phyloP scores from a whole-genome alignment of 768 basidiomycete genomes.

The Mycena filopes region DNA sequence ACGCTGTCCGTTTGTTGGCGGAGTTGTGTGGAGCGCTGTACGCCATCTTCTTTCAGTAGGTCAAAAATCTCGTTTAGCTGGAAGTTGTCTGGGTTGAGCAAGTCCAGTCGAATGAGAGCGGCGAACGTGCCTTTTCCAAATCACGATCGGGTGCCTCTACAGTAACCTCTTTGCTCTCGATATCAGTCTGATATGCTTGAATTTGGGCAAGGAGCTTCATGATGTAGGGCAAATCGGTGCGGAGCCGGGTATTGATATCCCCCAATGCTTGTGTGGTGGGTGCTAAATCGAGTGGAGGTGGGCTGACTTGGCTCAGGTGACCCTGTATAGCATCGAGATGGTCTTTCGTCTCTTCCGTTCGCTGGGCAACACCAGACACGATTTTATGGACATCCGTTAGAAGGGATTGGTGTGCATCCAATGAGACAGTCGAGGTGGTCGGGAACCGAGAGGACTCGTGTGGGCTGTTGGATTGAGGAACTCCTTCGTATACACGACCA shows the following conservation, averaged over 20 bases:
- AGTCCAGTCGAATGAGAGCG: background rate
- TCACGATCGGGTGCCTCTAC: constrained; percentile 13
- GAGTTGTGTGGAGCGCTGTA: constrained; percentile 58
- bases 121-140: constrained; percentile 23
- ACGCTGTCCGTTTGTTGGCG: constrained; percentile 80
- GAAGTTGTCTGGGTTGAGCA: constrained; percentile 12
- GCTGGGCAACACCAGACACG: constrained; percentile 43
- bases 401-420: constrained; percentile 28
- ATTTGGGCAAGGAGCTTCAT: constrained; percentile 45
- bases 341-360: constrained; percentile 39
- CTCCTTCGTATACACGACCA: background rate
- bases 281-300: constrained; percentile 18
- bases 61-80: constrained; percentile 58
- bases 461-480: background rate
- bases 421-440: constrained; percentile 34
- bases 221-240: constrained; percentile 48
- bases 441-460: constrained; percentile 14
- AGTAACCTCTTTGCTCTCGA: constrained; percentile 9
- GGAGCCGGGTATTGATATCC: constrained; percentile 52
- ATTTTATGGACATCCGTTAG: constrained; percentile 46
- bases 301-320: constrained; percentile 32
- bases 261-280: constrained; percentile 49
- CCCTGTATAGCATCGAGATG: constrained; percentile 43
- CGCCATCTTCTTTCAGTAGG: constrained; percentile 59
- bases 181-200: constrained; percentile 36